Base-by-base conservation (phyloP, 805 yeast species). In the Saccharomycopsis javanensis region DNA sequence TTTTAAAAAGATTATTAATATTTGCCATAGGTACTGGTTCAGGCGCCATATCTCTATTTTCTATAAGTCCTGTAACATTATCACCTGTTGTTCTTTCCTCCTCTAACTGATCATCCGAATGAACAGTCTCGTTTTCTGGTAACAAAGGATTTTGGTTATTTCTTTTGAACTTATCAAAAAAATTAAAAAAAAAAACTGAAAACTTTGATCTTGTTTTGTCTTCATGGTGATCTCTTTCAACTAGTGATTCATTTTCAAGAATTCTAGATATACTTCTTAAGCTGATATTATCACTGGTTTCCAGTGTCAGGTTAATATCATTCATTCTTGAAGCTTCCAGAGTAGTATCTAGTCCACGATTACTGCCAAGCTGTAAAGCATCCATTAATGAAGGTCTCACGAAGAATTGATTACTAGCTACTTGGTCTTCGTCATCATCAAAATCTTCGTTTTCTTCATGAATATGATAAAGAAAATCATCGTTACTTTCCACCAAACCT, bases 371-470 rank as follows among this genome's bases (percentile, higher is more conserved):
- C 51, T 71, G 72, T 6, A 73, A 57, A 1, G 79, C 78, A 35
- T 73, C 70, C 31, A 69, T 61, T 10, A 75, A 52, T 1, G 78
- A 73, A 13, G 75, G 68, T 33, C 76, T 62, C 51, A 66, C 38
- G 60, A 56, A 28, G 61, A 63, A 53, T 18, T 27, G 46, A 18
- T 18, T 51, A 6, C 28, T 27, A 10, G 11, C 45, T 2, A 16
- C 58, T 33, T 52, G 48, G 23, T 45, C 53, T 7, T 31, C 50
- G 2, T 48, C 46, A 10, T 25, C 54, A 13, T 30, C 38, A 28
- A 6, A 18, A 15, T 33, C 53, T n/a, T 56, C 50, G 28, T 51
- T 42, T n/a, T 56, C 55, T 34, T 27, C 51, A 31, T 57, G 59
- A 18, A 57, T 46, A 31, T 42, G 31, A 38, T 57, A 57, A 8